phyloP scores from a whole-genome alignment of 2,329 filamentous ascomycete species.

The Ceratocystis destructans region DNA sequence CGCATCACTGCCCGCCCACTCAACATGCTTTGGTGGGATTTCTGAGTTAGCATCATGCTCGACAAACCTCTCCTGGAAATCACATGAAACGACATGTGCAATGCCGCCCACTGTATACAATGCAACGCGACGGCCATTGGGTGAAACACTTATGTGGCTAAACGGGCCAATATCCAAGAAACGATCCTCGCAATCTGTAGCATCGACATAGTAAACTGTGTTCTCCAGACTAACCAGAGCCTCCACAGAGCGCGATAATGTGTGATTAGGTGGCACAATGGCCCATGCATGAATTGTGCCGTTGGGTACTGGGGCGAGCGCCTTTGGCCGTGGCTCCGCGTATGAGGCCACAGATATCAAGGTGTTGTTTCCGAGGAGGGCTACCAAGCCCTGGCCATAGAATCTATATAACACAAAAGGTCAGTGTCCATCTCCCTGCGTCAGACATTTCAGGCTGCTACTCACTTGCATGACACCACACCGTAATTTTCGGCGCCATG shows the following conservation, averaged over 20 bases:
- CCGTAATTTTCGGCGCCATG: slow-evolving; percentile 79
- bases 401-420: slow-evolving; percentile 37
- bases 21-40: slow-evolving; percentile 72
- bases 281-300: slow-evolving; percentile 79
- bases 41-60: slow-evolving; percentile 82
- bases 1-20: slow-evolving; percentile 94
- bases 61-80: slow-evolving; percentile 83
- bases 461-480: slow-evolving; percentile 62
- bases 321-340: slow-evolving; percentile 74
- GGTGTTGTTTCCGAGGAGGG: slow-evolving; percentile 74
- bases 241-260: slow-evolving; percentile 84
- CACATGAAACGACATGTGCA: slow-evolving; percentile 84
- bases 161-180: slow-evolving; percentile 87
- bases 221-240: slow-evolving; percentile 72
- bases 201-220: slow-evolving; percentile 77
- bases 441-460: neutral
- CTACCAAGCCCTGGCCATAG: slow-evolving; percentile 85
- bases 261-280: slow-evolving; percentile 74
- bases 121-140: slow-evolving; percentile 76
- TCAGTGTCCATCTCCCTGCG: slow-evolving; percentile 2
- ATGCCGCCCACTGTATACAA: slow-evolving; percentile 76
- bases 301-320: slow-evolving; percentile 61
- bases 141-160: slow-evolving; percentile 76
- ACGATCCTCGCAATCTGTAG: slow-evolving; percentile 79
- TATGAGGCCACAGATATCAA: slow-evolving; percentile 81